Evolutionary conservation across 352 stramenopile genomes (phyloP), one percentile per base, ranked within the genome.

Genomic region (Elongisporangium prolatum): DNA sequence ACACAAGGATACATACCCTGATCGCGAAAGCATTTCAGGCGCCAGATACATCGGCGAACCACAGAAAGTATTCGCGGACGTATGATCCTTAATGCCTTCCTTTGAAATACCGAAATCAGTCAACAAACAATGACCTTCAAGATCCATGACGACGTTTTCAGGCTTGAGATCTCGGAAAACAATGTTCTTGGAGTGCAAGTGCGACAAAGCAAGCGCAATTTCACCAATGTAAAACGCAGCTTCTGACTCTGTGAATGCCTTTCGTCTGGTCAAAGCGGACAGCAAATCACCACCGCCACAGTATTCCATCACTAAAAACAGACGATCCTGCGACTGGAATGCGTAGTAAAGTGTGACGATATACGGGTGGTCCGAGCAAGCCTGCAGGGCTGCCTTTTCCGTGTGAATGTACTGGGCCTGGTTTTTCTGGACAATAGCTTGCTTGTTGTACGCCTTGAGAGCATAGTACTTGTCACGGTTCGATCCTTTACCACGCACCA

Each of bases 91-190:
- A 51, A 95, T 89, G 11, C 81, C 83, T 63, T 95, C 85, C 60
- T 95, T 95, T 2, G 85, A 95, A 49, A 95, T 91, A 54, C 85
- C 85, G 60, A 95, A 95, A 52, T 95, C 85, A 21, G 85, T 95
- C 48, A 93, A 61, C 28, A 92, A 56, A 54, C 79, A 89, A 68
- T 93, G 81, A 7, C 85, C 85, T 8, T 91, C 83, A n/a, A 91
- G 50, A 50, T 93, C 83, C 77, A 95, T 91, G 24, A 95, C 83
- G 47, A 95, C 81, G 54, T 95, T 95, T 54, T 95, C 85, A 0
- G 81, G 85, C 64, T 95, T 95, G 20, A 95, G 63, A 57, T 95
- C 85, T 63, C 85, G 85, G 74, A 92, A 95, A 2, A 93, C 83
- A 62, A 95, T 95, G 58, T 87, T 87, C 72, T 91, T 91, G 24